These are phyloP conservation scores for Penstemon davidsonii DNA, from an alignment of 257 asterid species.

Conservation along the genomic window DNA sequence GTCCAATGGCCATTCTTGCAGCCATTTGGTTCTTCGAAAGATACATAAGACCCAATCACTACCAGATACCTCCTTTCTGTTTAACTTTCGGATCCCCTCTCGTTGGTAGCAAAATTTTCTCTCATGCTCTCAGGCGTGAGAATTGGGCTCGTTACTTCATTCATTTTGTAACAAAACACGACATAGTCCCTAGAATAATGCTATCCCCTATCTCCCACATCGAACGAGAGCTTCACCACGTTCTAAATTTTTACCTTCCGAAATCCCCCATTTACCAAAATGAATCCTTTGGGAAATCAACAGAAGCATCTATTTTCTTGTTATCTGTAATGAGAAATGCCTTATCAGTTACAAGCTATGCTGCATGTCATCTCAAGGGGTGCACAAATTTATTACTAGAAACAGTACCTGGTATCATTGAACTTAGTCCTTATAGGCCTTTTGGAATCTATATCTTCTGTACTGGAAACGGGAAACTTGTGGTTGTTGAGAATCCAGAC, in stretches of 20 bases:
- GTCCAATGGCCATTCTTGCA: conserved; percentile 68
- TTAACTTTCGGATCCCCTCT: conserved; percentile 87
- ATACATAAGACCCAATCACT: conserved; percentile 38
- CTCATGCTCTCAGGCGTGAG: conserved; percentile 80
- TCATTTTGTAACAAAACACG: conserved; percentile 65
- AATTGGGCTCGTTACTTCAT: conserved; percentile 66
- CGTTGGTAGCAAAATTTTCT: conserved; percentile 50
- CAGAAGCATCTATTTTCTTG: conserved; percentile 41
- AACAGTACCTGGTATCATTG: conserved; percentile 63
- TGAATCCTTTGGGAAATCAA: conserved; percentile 25
- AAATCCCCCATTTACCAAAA: conserved; percentile 39
- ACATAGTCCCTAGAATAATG: conserved; percentile 73
- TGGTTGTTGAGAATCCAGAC: conserved; percentile 64
- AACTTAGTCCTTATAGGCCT: conserved; percentile 86
- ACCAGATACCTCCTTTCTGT: conserved; percentile 46
- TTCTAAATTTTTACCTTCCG: conserved; percentile 49
- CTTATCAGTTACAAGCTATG: conserved; percentile 61
- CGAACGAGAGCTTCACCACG: conserved; percentile 44
- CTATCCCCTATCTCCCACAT: conserved; percentile 62
- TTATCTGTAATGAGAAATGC: conserved; percentile 60
- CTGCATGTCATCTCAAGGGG: conserved; percentile 78
- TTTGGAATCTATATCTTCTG: conserved; percentile 63
- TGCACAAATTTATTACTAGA: conserved; percentile 74
- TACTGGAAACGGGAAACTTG: conserved; percentile 59
- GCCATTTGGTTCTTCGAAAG: conserved; percentile 79